These are phyloP conservation scores for Claviceps africana DNA, from an alignment of 2,329 filamentous ascomycete genomes.

Conservation along the genomic window DNA sequence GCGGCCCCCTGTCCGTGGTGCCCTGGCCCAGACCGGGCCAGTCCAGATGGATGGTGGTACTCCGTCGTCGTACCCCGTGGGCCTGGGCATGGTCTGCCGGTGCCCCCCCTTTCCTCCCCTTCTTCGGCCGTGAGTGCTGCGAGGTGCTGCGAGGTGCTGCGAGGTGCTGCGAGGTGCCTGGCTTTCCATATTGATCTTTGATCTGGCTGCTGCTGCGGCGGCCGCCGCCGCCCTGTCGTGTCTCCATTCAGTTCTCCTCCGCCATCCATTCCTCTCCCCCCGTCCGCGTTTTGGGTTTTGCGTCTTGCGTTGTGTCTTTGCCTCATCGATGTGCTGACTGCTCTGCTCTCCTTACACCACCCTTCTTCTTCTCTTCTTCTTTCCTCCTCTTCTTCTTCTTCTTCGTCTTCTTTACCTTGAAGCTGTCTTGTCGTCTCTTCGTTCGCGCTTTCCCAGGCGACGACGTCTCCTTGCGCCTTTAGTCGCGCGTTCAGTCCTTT, in stretches of 20 bases:
- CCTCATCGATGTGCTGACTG: conserved; percentile 10
- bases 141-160: too few relatives aligned
- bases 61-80: neutral
- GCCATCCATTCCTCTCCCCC: conserved; percentile 17
- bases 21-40: neutral
- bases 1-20: neutral
- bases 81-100: too few relatives aligned
- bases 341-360: conserved; percentile 12
- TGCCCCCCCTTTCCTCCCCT: neutral
- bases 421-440: conserved; percentile 18
- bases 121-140: neutral
- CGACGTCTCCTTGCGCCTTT: conserved; percentile 17
- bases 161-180: too few relatives aligned
- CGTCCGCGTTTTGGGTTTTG: conserved; percentile 1
- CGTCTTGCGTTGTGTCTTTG: conserved; percentile 5
- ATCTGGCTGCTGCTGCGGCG: conserved; percentile 3
- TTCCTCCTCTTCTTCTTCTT: conserved; percentile 8
- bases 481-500: conserved; percentile 9
- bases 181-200: conserved; percentile 1
- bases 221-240: conserved; percentile 17
- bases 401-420: conserved; percentile 13
- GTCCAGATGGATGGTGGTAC: neutral
- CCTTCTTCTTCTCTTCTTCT: too few relatives aligned
- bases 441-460: conserved; percentile 16
- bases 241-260: conserved; percentile 14